Evolutionary conservation across 306 rosid genomes (phyloP).

Genomic region (Prunus mira): DNA sequence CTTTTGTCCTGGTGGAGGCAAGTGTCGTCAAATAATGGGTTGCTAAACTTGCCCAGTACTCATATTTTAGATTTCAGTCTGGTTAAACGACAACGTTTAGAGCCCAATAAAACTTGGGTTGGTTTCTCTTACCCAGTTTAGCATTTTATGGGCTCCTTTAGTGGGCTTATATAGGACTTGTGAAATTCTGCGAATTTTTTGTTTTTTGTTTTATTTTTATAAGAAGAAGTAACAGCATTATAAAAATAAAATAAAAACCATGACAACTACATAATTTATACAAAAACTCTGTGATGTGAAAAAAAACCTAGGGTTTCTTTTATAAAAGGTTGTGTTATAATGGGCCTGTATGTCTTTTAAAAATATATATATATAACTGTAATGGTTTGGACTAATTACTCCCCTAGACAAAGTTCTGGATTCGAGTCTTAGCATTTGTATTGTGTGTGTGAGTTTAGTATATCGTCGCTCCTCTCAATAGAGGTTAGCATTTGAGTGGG

Average conservation of each 20-base stretch:
- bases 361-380: no score
- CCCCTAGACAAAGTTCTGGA: fast-evolving
- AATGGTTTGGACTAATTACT: no score
- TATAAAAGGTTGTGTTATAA: no score
- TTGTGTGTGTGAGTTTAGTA: no score
- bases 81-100: neutral
- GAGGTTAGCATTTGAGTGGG: neutral
- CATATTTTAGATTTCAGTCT: neutral
- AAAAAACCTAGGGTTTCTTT: no score
- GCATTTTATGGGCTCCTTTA: neutral
- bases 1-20: neutral
- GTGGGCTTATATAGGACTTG: neutral
- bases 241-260: no score
- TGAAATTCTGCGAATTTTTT: neutral
- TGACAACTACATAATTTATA: no score
- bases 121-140: neutral
- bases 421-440: no score
- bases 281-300: no score
- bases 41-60: neutral
- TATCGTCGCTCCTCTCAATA: no score
- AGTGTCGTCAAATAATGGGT: neutral
- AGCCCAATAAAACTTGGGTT: neutral
- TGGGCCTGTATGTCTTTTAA: no score
- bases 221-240: no score
- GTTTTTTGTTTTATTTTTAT: neutral